Percentiles rank a stretch among this genome's conserved stretches.
These are phyloP conservation scores for Solanum okadae DNA, from an alignment of 257 asterid genomes.

Conservation along the genomic window DNA sequence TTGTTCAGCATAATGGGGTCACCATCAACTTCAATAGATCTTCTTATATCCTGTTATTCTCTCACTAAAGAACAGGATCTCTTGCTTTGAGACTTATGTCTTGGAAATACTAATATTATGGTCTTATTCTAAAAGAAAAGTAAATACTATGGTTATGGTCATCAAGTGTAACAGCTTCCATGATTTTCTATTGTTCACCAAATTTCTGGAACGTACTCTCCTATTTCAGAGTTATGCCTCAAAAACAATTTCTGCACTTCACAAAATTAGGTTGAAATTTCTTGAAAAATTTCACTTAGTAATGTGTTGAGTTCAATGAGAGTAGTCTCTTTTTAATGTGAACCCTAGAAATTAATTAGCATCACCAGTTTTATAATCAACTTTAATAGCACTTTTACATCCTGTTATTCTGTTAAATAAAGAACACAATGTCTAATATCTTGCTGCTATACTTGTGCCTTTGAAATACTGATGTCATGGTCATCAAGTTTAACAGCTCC, in stretches of 20 bases:
- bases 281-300: background rate
- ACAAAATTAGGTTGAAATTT: constrained; percentile 56
- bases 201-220: constrained; percentile 79
- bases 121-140: background rate
- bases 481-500: background rate
- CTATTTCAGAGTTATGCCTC: constrained; percentile 75
- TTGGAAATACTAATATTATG: background rate
- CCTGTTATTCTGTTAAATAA: background rate
- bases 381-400: background rate
- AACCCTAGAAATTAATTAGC: background rate
- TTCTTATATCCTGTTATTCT: background rate
- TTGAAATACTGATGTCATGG: background rate
- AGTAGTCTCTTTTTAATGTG: background rate
- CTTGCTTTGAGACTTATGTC: background rate
- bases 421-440: background rate
- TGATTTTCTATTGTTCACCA: constrained; percentile 9
- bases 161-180: background rate
- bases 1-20: background rate
- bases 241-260: constrained; percentile 84
- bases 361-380: background rate
- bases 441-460: background rate
- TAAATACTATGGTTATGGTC: background rate
- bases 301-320: background rate
- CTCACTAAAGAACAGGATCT: background rate
- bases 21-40: background rate